These are phyloP conservation scores for Hyparrhenia diplandra DNA, from an alignment of 176 grass and related monocot species.

Conservation along the genomic window DNA sequence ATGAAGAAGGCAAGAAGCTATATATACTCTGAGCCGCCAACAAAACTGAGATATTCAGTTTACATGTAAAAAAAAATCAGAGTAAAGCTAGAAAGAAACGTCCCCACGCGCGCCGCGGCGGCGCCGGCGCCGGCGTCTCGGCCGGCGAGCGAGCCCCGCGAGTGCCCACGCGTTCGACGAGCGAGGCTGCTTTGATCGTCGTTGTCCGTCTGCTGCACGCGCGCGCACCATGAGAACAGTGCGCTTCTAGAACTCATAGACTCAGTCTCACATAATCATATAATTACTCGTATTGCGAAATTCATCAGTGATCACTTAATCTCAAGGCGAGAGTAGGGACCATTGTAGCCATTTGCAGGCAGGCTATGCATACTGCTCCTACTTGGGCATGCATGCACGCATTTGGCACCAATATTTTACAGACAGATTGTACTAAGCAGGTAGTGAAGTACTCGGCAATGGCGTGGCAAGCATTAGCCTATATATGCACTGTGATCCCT, in stretches of 20 bases:
- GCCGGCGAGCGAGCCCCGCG: conserved; percentile 19
- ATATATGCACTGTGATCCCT: background rate
- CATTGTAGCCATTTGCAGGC: conserved; percentile 20
- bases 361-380: background rate
- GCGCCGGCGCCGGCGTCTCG: background rate
- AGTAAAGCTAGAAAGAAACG: background rate
- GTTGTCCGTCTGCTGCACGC: conserved; percentile 46
- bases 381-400: background rate
- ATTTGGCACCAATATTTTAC: conserved; percentile 11
- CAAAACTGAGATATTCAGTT: no score
- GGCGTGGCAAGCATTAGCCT: conserved; percentile 46
- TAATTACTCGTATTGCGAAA: background rate
- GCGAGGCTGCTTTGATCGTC: conserved; percentile 36
- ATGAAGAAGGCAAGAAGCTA: no score
- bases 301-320: conserved; percentile 27
- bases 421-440: conserved; percentile 8
- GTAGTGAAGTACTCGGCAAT: conserved; percentile 24
- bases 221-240: conserved; percentile 40
- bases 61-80: no score
- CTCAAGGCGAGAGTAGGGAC: conserved; percentile 23
- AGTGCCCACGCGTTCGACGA: conserved; percentile 39
- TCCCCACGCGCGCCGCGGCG: conserved; percentile 2
- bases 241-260: conserved; percentile 47
- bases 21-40: no score
- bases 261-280: conserved; percentile 1